phyloP scores from a whole-genome alignment of 2,329 filamentous ascomycete genomes.

The Sphaceloma murrayae region DNA sequence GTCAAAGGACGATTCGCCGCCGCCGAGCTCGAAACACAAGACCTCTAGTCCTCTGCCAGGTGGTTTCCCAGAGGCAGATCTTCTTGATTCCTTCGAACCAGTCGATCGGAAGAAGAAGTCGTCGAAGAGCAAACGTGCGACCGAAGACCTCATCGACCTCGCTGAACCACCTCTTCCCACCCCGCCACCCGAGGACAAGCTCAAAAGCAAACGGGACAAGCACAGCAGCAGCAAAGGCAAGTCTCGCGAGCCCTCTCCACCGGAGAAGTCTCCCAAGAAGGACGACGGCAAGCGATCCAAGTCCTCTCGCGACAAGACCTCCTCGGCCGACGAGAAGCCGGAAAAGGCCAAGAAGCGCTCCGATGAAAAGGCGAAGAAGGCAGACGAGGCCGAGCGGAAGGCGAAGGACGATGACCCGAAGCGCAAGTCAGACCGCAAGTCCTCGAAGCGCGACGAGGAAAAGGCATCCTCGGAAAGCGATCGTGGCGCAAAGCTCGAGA shows the following conservation, averaged over 20 bases:
- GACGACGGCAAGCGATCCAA: constrained; percentile 40
- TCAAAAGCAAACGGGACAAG: constrained; percentile 40
- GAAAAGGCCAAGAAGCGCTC: constrained; percentile 50
- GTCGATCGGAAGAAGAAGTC: constrained; percentile 22
- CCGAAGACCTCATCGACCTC: constrained; percentile 25
- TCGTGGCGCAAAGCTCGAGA: constrained; percentile 19
- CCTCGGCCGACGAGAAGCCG: constrained; percentile 32
- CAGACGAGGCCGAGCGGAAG: constrained; percentile 41
- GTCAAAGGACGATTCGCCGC: constrained; percentile 19
- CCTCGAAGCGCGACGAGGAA: constrained; percentile 9
- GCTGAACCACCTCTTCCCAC: constrained; percentile 38
- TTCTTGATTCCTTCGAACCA: constrained; percentile 23
- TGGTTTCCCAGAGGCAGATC: constrained; percentile 39
- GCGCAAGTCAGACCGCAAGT: constrained; percentile 10
- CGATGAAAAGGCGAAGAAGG: constrained; percentile 52
- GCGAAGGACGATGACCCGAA: constrained; percentile 23
- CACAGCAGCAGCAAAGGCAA: constrained; percentile 51
- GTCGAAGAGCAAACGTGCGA: constrained; percentile 23
- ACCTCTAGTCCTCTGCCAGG: constrained; percentile 36
- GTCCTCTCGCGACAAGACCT: constrained; percentile 31
- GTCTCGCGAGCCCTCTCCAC: constrained; percentile 21
- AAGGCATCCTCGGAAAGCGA: constrained; percentile 1
- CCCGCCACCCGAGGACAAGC: constrained; percentile 37
- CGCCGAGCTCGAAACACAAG: constrained; percentile 19
- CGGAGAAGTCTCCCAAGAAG: constrained; percentile 19